Conservation (phyloP, 495 filamentous ascomycete genomes). For the Rhypophila decipiens region DNA sequence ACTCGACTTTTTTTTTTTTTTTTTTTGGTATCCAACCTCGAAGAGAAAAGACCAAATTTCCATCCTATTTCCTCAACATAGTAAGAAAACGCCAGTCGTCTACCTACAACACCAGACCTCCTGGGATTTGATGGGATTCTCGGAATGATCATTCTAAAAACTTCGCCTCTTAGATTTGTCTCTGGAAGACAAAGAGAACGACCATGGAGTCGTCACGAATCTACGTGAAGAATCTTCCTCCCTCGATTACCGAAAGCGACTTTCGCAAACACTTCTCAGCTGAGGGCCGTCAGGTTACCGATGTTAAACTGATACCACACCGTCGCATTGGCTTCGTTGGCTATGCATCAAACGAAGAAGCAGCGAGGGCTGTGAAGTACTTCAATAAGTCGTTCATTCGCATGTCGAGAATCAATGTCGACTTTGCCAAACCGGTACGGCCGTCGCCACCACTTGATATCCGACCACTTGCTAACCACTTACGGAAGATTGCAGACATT, state of each 20-base stretch:
- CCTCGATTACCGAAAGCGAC: conserved; percentile 65
- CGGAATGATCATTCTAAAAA: conserved; percentile 20
- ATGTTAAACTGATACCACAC: conserved; percentile 80
- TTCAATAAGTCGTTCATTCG: conserved; percentile 93
- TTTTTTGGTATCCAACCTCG: too few relatives aligned
- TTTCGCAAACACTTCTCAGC: conserved; percentile 79
- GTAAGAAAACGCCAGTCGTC: neutral
- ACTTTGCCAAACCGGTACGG: conserved; percentile 76
- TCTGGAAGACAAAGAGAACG: conserved; percentile 13
- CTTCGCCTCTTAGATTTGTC: conserved; percentile 13
- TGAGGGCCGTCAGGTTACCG: conserved; percentile 68
- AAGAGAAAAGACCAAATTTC: neutral
- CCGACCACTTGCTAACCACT: conserved; percentile 15
- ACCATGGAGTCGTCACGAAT: conserved; percentile 71
- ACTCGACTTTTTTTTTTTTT: neutral
- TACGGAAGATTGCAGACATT: conserved; percentile 20
- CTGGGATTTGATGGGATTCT: conserved; percentile 5
- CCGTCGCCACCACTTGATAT: neutral
- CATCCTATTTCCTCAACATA: neutral
- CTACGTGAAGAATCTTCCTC: conserved; percentile 83
- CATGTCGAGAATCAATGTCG: conserved; percentile 92
- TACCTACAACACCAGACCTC: neutral
- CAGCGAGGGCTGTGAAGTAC: conserved; percentile 76
- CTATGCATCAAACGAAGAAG: conserved; percentile 77
- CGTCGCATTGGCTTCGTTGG: conserved; percentile 94